Base-by-base conservation (phyloP, 2,329 filamentous ascomycete species). In the Aureobasidium sp. region DNA sequence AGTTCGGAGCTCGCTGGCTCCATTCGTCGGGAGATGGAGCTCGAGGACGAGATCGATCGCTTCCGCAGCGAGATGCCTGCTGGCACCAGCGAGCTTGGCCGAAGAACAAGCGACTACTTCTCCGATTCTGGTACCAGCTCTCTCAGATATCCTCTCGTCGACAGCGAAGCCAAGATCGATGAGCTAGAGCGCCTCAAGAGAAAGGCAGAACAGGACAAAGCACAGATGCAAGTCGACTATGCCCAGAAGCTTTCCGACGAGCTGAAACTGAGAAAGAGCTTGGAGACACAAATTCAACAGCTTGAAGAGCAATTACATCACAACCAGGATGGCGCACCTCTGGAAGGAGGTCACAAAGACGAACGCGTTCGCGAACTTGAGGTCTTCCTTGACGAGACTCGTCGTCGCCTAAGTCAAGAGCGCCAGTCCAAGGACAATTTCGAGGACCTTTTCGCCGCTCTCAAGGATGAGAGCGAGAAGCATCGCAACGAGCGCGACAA, bases 41-140 rank as follows among this genome's bases (percentile, higher is more conserved):
- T 99, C 36, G 94, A 99, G 75, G 94, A 99, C 74, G 81, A 97
- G 51, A 87, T 97, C 0, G 94, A 99, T 67, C 83, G 89, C 63
- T 78, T 96, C 68, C 92, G 97, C 73, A 79, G 85, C n/a, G 91
- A 97, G 70, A 80, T 74, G 81, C 85, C 75, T 71, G 80, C 74
- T 71, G 79, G 67, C 69, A 64, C 66, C 29, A 68, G 70, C n/a
- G 74, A 79, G n/a, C 71, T 82, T 31, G 86, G 84, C 65, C 88
- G 89, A 72, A 84, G 93, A 64, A 95, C 90, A 11, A 97, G 94
- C 76, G 94, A 99, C 76, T 97, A 99, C 77, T 99, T 94, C 73
- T 99, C 94, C 2, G 94, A 99, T 74, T 96, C 92, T 6, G 94
- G 94, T 36, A 88, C 90, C 63, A 93, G 91, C 73, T 93, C 91